A percentile compares a stretch with the other conserved stretches of the same genome.
These are phyloP conservation scores for Tothia fuscella DNA, from an alignment of 2,329 filamentous ascomycete genomes.

Conservation along the genomic window DNA sequence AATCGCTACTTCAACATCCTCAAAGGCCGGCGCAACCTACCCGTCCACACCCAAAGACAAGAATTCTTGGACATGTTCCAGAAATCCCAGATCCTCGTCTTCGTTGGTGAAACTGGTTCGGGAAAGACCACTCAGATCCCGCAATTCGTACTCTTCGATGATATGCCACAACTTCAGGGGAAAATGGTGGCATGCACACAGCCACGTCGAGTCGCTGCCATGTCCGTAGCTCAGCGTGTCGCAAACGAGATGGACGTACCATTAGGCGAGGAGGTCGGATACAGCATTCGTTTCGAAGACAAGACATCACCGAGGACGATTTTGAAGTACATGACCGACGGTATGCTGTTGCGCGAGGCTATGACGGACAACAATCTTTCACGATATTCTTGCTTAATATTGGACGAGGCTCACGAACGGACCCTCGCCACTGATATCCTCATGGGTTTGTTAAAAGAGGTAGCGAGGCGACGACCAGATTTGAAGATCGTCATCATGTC, in stretches of 20 bases:
- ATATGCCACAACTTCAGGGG: constrained; percentile 71
- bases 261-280: constrained; percentile 86
- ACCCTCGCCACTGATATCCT: constrained; percentile 94
- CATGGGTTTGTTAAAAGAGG: constrained; percentile 90
- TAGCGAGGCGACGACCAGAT: constrained; percentile 71
- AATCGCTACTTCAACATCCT: constrained; percentile 84
- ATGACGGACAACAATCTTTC: constrained; percentile 80
- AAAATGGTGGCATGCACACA: constrained; percentile 97
- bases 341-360: constrained; percentile 93
- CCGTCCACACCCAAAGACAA: constrained; percentile 83
- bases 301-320: constrained; percentile 75
- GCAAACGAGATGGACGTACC: constrained; percentile 88
- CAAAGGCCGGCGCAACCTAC: constrained; percentile 69
- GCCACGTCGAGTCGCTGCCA: constrained; percentile 90
- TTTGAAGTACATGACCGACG: constrained; percentile 99
- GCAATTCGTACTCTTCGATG: constrained; percentile 95
- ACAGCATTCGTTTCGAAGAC: constrained; percentile 96
- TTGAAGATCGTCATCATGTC: constrained; percentile 94
- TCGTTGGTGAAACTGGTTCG: constrained; percentile 97
- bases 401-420: constrained; percentile 95
- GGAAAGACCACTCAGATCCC: constrained; percentile 99
- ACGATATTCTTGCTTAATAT: constrained; percentile 91
- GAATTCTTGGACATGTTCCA: constrained; percentile 94
- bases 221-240: constrained; percentile 95
- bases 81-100: constrained; percentile 87